Conservation (phyloP, 2,329 filamentous ascomycete genomes). For the Venturia aucupariae region DNA sequence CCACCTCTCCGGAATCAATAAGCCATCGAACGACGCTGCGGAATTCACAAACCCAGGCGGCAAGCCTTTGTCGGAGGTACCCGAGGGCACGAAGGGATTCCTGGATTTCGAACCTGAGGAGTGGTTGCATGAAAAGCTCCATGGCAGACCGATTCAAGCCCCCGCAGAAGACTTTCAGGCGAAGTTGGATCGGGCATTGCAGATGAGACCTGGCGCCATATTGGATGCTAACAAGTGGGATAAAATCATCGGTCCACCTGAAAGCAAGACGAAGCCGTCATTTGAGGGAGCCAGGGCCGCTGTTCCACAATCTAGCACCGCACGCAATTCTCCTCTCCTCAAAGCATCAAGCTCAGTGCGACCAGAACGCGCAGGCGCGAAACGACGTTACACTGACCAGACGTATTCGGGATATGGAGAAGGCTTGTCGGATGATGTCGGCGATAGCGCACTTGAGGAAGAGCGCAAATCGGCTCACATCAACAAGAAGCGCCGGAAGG, state of each 20-base stretch:
- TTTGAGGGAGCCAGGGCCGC: conserved; percentile 1
- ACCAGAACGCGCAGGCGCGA: conserved; percentile 59
- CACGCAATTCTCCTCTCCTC: conserved; percentile 20
- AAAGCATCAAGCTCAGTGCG: conserved; percentile 29
- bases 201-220: conserved; percentile 35
- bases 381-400: conserved; percentile 65
- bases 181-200: conserved; percentile 31
- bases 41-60: conserved; percentile 19
- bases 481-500: conserved; percentile 49
- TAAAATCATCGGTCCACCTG: conserved; percentile 33
- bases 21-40: conserved; percentile 33
- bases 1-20: conserved; percentile 40
- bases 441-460: conserved; percentile 30
- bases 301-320: conserved; percentile 18
- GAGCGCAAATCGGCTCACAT: conserved; percentile 22
- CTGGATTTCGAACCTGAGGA: conserved; percentile 4
- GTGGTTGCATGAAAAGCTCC: conserved; percentile 18
- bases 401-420: conserved; percentile 69
- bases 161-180: conserved; percentile 17
- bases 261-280: conserved; percentile 29
- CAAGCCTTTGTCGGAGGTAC: background rate
- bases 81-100: conserved; percentile 1
- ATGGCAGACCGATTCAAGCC: conserved; percentile 18
- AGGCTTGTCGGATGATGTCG: conserved; percentile 57
- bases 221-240: conserved; percentile 34